Base-by-base conservation (phyloP, 2,329 filamentous ascomycete genomes). In the Xylariaceae sp. region DNA sequence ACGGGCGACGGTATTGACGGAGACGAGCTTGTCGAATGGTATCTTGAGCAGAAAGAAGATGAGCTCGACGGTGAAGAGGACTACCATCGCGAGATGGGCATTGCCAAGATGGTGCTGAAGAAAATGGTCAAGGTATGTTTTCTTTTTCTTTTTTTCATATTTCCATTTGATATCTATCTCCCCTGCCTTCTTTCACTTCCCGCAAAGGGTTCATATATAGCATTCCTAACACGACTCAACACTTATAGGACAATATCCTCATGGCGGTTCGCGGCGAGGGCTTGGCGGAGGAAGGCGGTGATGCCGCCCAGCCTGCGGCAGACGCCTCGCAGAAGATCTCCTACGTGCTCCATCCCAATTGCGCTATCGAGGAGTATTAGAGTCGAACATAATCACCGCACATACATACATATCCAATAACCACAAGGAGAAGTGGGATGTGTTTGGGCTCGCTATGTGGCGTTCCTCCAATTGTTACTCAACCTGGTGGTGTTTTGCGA, bases 341-440 rank as follows among this genome's bases (percentile, higher is more conserved):
- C 50, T 99, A 96, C 69, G 88, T 96, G 30, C 69, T 99, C 62
- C 94, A 99, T 74, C 94, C 94, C 55, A 97, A 97, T 73, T 95
- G 89, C 68, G 89, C 88, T 0, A 79, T 95, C 7, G 91, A 96
- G 60, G 80, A 84, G 58, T 62, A 61, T 37, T 66, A 54, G 54
- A 47, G 1, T 34, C 5, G 32, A 34, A 19, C 19, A 19, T 19
- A 19, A 19, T 19, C 19, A 19, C 8, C 2, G 32, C 32, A 34
- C 32, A 8, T 8, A 8, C 32, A 34, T 6, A 5, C 32, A 34
- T 5, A 34, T 8, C 32, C 6, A 34, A 8, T 34, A 34, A 34
- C 32, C 32, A 34, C 32, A 40, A 40, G 9, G 42, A 26, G 12
- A 39, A 39, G 35, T 4, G 35, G 9, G 9, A 35, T 12, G 37